These are phyloP conservation scores for Trametes maxima DNA, from an alignment of 768 basidiomycete genomes.

Conservation along the genomic window DNA sequence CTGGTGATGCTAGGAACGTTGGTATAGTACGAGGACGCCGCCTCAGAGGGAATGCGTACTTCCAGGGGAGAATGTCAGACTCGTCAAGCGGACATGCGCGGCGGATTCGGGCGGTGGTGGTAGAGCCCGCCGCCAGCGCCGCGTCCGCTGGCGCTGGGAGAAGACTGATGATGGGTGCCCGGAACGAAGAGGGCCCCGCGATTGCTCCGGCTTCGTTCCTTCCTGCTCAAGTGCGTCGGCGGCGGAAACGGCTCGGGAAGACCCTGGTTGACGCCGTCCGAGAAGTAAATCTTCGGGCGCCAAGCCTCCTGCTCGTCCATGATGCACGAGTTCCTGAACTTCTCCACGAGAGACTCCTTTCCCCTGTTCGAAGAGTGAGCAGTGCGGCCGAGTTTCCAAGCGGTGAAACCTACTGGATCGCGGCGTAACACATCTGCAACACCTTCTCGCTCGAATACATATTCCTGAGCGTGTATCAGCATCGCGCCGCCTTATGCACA, in stretches of 20 bases:
- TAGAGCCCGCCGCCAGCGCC: constrained; percentile 19
- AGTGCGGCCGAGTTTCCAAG: not conserved
- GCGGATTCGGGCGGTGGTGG: constrained; percentile 22
- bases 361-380: constrained; percentile 49
- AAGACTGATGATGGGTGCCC: constrained; percentile 18
- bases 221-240: constrained; percentile 78
- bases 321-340: constrained; percentile 89
- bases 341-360: constrained; percentile 87
- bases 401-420: constrained; percentile 72
- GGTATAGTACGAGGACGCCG: not conserved
- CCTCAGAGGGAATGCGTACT: not conserved
- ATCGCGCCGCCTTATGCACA: constrained; percentile 6
- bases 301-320: constrained; percentile 86
- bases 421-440: constrained; percentile 89
- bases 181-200: constrained; percentile 69
- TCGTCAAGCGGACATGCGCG: constrained; percentile 14
- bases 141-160: constrained; percentile 15
- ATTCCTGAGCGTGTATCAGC: constrained; percentile 56
- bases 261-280: constrained; percentile 73
- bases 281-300: constrained; percentile 85
- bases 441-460: constrained; percentile 92
- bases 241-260: constrained; percentile 80
- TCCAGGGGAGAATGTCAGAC: no score
- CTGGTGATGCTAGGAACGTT: not conserved
- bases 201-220: constrained; percentile 81